phyloP scores from a whole-genome alignment of 208 protist genomes.

The Cochliopodium minus region DNA sequence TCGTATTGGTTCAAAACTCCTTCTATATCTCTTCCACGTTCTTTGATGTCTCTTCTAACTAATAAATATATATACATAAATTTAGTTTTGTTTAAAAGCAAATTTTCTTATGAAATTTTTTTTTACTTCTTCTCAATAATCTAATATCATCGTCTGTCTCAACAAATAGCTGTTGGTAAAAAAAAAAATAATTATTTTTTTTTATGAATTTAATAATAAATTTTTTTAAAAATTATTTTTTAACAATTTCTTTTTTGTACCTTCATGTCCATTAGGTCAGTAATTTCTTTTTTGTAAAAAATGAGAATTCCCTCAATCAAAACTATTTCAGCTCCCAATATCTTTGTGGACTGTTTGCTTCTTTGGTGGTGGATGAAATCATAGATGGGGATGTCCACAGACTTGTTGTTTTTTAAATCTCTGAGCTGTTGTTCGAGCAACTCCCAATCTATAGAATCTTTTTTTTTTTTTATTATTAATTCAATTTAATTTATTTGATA shows the following conservation, averaged over 20 bases:
- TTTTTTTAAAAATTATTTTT: no score
- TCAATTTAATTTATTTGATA: neutral
- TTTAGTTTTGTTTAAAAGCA: neutral
- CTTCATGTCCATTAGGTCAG: slow-evolving; percentile 50
- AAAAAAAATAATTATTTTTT: no score
- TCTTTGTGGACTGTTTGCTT: slow-evolving; percentile 14
- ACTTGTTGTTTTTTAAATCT: slow-evolving; percentile 35
- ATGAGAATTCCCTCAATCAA: slow-evolving; percentile 70
- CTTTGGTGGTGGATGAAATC: slow-evolving; percentile 57
- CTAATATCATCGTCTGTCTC: slow-evolving; percentile 62
- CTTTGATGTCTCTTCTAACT: slow-evolving; percentile 47
- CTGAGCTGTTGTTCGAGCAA: slow-evolving; percentile 34
- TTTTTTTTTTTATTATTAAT: no score
- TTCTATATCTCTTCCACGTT: slow-evolving; percentile 51
- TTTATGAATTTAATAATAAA: no score
- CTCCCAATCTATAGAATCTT: slow-evolving; percentile 50
- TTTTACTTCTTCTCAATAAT: slow-evolving; percentile 40
- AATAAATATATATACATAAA: neutral
- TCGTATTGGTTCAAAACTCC: slow-evolving; percentile 61
- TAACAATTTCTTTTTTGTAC: no score
- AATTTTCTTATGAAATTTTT: neutral
- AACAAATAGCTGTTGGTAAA: no score
- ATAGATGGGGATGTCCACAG: slow-evolving; percentile 62
- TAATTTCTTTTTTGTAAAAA: slow-evolving; percentile 38
- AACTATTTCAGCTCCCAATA: slow-evolving; percentile 51